Evolutionary conservation across 2,329 filamentous ascomycete species (phyloP).

Genomic region (Akanthomyces muscarius): DNA sequence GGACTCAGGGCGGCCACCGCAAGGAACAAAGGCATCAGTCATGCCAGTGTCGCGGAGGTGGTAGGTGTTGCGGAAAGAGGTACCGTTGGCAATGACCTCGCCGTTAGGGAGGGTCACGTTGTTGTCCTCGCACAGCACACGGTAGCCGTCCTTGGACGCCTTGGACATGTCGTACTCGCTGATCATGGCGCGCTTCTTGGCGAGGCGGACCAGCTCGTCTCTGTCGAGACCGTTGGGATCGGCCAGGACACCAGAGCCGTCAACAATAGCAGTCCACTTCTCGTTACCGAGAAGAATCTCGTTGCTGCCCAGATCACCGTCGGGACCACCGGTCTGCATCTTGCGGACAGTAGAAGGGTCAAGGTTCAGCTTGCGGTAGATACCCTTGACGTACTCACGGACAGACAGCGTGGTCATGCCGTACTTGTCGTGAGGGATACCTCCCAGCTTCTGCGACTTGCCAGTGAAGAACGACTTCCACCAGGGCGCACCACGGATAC

Average conservation of each 20-base stretch:
- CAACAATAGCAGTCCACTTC: constrained; percentile 93
- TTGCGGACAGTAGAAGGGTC: constrained; percentile 83
- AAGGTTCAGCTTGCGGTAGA: constrained; percentile 92
- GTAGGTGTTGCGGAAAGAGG: constrained; percentile 94
- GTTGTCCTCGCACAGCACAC: constrained; percentile 85
- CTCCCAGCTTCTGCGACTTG: constrained; percentile 92
- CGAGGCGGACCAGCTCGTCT: constrained; percentile 77
- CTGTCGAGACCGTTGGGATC: constrained; percentile 87
- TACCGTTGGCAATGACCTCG: constrained; percentile 85
- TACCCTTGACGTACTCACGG: constrained; percentile 90
- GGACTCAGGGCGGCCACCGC: constrained; percentile 92
- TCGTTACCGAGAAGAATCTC: constrained; percentile 95
- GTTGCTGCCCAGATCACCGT: constrained; percentile 95
- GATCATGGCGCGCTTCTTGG: constrained; percentile 86
- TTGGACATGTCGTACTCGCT: constrained; percentile 79
- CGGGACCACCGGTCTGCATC: constrained; percentile 95
- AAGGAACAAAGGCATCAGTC: constrained; percentile 91
- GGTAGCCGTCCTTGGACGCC: constrained; percentile 83
- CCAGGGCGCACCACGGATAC: constrained; percentile 83
- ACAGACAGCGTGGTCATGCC: constrained; percentile 98
- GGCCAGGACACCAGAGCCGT: constrained; percentile 90
- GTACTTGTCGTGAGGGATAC: constrained; percentile 93
- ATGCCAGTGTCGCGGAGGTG: constrained; percentile 75
- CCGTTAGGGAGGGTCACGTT: constrained; percentile 85
- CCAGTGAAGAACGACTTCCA: constrained; percentile 99